These are phyloP conservation scores for Neofusicoccum cordaticola DNA, from an alignment of 2,329 filamentous ascomycete species.

Conservation along the genomic window DNA sequence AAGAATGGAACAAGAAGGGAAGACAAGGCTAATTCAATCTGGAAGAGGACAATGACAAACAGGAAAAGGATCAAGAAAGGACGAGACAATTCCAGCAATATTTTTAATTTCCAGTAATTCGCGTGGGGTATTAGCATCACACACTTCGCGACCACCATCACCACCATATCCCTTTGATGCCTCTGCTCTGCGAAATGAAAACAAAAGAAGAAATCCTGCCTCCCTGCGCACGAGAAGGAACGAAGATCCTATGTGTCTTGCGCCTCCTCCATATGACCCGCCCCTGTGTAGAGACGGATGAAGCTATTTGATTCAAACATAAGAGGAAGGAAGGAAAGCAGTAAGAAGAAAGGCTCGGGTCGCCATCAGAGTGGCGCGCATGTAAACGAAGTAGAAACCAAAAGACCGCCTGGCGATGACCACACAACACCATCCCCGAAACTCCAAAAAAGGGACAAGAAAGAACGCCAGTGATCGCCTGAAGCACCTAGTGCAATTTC, in stretches of 20 bases:
- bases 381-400: not conserved
- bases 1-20: not conserved
- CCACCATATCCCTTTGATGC: not conserved
- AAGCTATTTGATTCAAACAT: too few species aligned
- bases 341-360: not conserved
- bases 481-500: not conserved
- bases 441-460: not conserved
- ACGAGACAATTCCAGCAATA: not conserved
- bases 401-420: not conserved
- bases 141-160: not conserved
- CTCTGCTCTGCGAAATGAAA: not conserved
- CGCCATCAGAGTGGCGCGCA: not conserved
- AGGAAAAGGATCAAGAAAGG: not conserved
- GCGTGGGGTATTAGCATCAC: not conserved
- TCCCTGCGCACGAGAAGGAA: not conserved
- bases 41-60: not conserved
- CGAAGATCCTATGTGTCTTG: too few species aligned
- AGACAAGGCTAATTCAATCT: not conserved
- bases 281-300: too few species aligned
- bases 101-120: not conserved
- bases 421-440: not conserved
- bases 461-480: not conserved
- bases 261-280: too few species aligned
- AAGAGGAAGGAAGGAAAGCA: too few species aligned
- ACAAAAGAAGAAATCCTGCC: not conserved